These are phyloP conservation scores for Clonostachys chloroleuca DNA, from an alignment of 2,329 filamentous ascomycete species.

Conservation along the genomic window DNA sequence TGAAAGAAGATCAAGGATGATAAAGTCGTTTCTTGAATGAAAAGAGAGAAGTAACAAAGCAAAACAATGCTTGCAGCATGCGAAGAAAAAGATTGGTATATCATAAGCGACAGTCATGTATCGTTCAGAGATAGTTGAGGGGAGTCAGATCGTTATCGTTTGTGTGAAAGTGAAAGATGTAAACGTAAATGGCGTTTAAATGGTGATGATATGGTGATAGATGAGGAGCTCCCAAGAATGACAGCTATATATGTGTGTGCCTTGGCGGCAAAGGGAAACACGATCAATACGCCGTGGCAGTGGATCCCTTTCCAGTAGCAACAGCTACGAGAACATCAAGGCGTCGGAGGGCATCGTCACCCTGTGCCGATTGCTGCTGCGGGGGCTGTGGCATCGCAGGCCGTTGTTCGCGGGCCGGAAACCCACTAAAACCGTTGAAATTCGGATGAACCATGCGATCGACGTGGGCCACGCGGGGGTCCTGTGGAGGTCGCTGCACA, in stretches of 20 bases:
- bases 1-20: no score
- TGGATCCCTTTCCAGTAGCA: conserved; percentile 36
- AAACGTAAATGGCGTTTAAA: background rate
- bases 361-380: conserved; percentile 6
- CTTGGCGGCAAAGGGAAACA: background rate
- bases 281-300: conserved; percentile 30
- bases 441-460: conserved; percentile 57
- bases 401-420: conserved; percentile 31
- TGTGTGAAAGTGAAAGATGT: background rate
- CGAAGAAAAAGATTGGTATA: no score
- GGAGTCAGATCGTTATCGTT: no score
- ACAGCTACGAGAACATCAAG: conserved; percentile 38
- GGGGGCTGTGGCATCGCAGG: conserved; percentile 9
- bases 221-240: no score
- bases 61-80: no score
- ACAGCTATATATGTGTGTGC: no score
- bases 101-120: no score
- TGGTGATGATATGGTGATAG: background rate
- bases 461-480: conserved; percentile 36
- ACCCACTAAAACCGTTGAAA: conserved; percentile 44
- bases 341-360: conserved; percentile 24
- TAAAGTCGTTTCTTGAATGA: background rate
- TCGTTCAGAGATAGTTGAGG: no score
- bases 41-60: background rate
- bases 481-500: conserved; percentile 15